These are phyloP conservation scores for Saccharomycopsis phalli DNA, from an alignment of 1,139 yeast species.

Conservation along the genomic window DNA sequence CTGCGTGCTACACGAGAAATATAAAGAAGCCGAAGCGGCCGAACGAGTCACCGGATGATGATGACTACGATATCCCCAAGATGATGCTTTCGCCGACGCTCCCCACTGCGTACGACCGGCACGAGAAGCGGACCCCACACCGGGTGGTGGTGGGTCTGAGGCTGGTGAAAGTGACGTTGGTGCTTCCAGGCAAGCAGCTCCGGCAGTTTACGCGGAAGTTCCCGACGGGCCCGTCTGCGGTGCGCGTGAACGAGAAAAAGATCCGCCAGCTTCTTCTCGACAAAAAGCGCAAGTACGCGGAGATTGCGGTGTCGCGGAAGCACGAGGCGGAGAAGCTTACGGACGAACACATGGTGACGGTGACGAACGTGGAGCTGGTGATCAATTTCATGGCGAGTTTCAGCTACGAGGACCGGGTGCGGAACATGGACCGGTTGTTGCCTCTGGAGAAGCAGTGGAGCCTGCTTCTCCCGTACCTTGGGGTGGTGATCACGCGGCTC, in stretches of 20 bases:
- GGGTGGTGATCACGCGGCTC: constrained; percentile 3
- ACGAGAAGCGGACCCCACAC: not conserved
- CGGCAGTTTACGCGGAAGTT: not conserved
- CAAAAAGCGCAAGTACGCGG: constrained; percentile 7
- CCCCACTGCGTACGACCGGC: constrained; percentile 9
- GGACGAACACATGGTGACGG: not conserved
- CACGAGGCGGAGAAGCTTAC: constrained; percentile 16
- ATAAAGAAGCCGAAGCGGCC: not conserved
- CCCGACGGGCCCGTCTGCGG: constrained; percentile 4
- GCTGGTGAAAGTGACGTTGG: not conserved
- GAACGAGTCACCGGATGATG: constrained; percentile 5
- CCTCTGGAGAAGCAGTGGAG: constrained; percentile 16
- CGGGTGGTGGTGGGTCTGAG: not conserved
- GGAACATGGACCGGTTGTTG: constrained; percentile 7
- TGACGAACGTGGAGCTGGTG: constrained; percentile 9
- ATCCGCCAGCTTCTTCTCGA: constrained; percentile 3
- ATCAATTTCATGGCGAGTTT: constrained; percentile 16
- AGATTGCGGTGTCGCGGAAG: constrained; percentile 13
- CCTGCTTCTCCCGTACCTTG: constrained; percentile 13
- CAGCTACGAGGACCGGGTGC: constrained; percentile 14
- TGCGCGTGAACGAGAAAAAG: constrained; percentile 1
- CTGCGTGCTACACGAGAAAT: constrained; percentile 9
- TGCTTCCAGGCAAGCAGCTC: not conserved
- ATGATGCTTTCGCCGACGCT: constrained; percentile 17
- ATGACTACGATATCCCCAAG: constrained; percentile 14